Evolutionary conservation across 164 flowering plant species (phyloP).

Genomic region (Echeveria elegans): DNA sequence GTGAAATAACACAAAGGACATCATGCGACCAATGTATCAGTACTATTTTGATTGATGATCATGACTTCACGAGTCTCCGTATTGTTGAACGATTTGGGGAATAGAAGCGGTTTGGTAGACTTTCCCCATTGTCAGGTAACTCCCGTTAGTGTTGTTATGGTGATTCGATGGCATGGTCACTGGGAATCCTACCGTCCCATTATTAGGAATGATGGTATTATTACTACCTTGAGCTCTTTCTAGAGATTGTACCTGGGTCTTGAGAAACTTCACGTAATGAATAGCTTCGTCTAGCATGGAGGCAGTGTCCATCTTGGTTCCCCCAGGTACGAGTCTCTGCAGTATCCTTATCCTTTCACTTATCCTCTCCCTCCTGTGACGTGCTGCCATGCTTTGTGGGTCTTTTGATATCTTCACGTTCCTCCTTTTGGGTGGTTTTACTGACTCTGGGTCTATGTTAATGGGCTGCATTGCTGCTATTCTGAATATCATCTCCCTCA

Average conservation of each 20-base stretch:
- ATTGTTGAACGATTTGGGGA: constrained; percentile 2
- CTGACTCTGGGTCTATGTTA: constrained; percentile 44
- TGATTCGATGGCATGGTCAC: constrained; percentile 13
- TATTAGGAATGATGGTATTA: not conserved
- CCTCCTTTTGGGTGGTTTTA: constrained; percentile 42
- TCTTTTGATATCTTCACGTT: constrained; percentile 52
- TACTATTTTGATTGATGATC: not conserved
- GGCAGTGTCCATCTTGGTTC: constrained; percentile 60
- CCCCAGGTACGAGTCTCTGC: constrained; percentile 52
- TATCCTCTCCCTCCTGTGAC: constrained; percentile 50
- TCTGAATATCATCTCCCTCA: constrained; percentile 57
- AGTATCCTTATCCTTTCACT: constrained; percentile 51
- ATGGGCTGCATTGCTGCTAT: constrained; percentile 58
- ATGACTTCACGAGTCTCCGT: not conserved
- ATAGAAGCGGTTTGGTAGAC: constrained; percentile 8
- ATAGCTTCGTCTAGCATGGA: constrained; percentile 61
- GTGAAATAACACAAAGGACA: constrained; percentile 2
- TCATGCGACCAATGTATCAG: not conserved
- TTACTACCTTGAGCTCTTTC: constrained; percentile 25
- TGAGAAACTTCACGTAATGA: constrained; percentile 52
- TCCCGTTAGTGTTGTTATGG: constrained; percentile 5
- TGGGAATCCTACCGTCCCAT: constrained; percentile 26
- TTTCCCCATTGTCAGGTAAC: constrained; percentile 14
- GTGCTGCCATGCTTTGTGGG: constrained; percentile 58
- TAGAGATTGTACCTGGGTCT: constrained; percentile 37